Conservation (phyloP, 176 grass and related monocot genomes). For the Eragrostis nindensis region DNA sequence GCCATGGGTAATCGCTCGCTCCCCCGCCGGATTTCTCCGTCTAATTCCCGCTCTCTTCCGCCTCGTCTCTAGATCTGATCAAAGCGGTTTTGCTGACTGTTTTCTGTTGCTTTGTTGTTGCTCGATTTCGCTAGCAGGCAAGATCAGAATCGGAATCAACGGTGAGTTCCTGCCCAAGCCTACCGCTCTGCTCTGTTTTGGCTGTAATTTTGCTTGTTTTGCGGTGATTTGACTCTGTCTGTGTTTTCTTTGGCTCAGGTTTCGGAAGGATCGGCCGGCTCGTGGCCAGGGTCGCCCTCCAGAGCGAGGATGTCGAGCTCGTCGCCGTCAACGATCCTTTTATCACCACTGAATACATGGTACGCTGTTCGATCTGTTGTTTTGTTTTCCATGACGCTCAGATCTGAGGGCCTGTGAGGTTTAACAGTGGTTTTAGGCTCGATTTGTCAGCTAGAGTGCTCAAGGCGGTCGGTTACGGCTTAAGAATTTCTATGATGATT, state of each 20-base stretch:
- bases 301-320: constrained; percentile 74
- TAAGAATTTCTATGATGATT: accelerated
- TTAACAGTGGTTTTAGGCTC: neutral
- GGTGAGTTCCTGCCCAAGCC: constrained; percentile 19
- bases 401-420: constrained; percentile 16
- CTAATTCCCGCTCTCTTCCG: neutral
- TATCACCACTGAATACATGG: constrained; percentile 78
- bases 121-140: constrained; percentile 26
- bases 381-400: neutral
- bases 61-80: neutral
- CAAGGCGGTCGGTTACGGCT: neutral
- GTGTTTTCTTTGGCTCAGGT: constrained; percentile 34
- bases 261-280: constrained; percentile 79
- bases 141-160: constrained; percentile 78
- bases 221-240: neutral
- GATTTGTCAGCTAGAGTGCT: neutral
- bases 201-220: neutral
- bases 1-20: constrained; percentile 46
- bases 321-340: constrained; percentile 79
- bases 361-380: constrained; percentile 19
- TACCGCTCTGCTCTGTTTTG: neutral
- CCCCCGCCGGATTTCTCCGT: accelerated
- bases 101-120: neutral
- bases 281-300: constrained; percentile 70
- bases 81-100: neutral